Percentiles rank a stretch among this genome's conserved stretches.
Evolutionary conservation across 805 yeast genomes (phyloP).

Genomic region (Torulaspora maleeae): DNA sequence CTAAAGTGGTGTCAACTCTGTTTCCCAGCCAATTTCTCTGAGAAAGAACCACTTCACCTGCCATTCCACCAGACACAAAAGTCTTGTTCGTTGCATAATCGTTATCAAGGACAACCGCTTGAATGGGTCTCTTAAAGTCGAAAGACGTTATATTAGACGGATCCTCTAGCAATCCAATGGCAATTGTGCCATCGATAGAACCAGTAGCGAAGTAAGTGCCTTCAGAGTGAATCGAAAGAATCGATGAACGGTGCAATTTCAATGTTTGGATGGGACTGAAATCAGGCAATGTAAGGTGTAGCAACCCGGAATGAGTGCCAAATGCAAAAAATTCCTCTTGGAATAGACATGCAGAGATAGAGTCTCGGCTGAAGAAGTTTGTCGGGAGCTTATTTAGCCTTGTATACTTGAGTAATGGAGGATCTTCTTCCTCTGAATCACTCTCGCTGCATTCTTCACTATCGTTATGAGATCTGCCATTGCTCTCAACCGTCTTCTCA

Average conservation of each 20-base stretch:
- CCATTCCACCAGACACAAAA: constrained; percentile 85
- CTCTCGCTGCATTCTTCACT: constrained; percentile 31
- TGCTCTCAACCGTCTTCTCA: constrained; percentile 20
- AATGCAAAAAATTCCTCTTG: constrained; percentile 61
- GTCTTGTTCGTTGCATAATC: constrained; percentile 57
- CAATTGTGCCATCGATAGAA: constrained; percentile 90
- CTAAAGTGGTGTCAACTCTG: constrained; percentile 62
- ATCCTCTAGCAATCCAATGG: constrained; percentile 64
- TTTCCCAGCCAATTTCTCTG: constrained; percentile 85
- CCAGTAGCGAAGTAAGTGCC: constrained; percentile 76
- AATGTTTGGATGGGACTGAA: constrained; percentile 63
- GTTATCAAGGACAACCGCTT: constrained; percentile 76
- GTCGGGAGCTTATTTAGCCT: constrained; percentile 65
- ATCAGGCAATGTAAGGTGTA: constrained; percentile 62
- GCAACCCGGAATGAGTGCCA: constrained; percentile 85
- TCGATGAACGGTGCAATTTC: constrained; percentile 81
- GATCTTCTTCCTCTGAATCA: constrained; percentile 40
- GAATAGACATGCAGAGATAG: constrained; percentile 66
- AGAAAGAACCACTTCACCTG: constrained; percentile 73
- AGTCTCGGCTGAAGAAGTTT: constrained; percentile 67
- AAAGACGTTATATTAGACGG: constrained; percentile 62
- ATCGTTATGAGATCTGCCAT: constrained; percentile 27
- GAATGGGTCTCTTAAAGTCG: constrained; percentile 84
- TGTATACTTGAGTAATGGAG: constrained; percentile 71
- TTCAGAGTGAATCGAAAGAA: constrained; percentile 67